Conservation (phyloP, 1,139 yeast genomes). For the Protomyces arabidopsidicola region DNA sequence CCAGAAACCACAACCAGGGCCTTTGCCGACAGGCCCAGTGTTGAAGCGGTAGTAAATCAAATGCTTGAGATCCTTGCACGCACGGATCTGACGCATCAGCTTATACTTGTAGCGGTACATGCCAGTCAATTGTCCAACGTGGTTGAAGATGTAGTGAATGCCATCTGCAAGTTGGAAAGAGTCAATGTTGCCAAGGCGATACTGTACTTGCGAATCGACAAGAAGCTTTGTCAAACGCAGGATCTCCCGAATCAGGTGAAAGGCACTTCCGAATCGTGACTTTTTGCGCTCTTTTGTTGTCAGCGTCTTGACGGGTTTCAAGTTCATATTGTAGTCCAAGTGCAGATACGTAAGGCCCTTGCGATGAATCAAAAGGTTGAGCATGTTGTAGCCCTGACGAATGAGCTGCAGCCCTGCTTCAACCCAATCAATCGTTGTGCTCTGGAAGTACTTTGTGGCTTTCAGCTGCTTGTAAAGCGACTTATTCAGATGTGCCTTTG, state of each 20-base stretch:
- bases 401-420: conserved; percentile 96
- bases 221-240: conserved; percentile 72
- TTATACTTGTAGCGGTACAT: conserved; percentile 93
- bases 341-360: conserved; percentile 90
- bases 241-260: conserved; percentile 87
- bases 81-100: conserved; percentile 96
- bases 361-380: conserved; percentile 81
- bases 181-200: conserved; percentile 81
- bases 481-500: conserved; percentile 48
- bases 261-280: conserved; percentile 94
- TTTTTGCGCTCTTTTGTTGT: conserved; percentile 95
- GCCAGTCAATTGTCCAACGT: conserved; percentile 92
- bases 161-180: conserved; percentile 96
- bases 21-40: conserved; percentile 70
- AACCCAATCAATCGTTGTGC: conserved; percentile 93
- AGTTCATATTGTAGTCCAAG: conserved; percentile 88
- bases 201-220: conserved; percentile 93
- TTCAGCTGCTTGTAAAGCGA: conserved; percentile 64
- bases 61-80: conserved; percentile 92
- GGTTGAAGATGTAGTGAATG: conserved; percentile 79
- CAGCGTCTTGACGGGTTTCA: conserved; percentile 92
- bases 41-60: conserved; percentile 81
- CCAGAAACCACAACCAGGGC: conserved; percentile 99
- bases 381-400: conserved; percentile 89
- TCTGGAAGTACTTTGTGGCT: conserved; percentile 81